A percentile compares a stretch with the other conserved stretches of the same genome.
Evolutionary conservation across 1,284 basidiomycete species (phyloP).

Genomic region (Kwoniella shivajii): DNA sequence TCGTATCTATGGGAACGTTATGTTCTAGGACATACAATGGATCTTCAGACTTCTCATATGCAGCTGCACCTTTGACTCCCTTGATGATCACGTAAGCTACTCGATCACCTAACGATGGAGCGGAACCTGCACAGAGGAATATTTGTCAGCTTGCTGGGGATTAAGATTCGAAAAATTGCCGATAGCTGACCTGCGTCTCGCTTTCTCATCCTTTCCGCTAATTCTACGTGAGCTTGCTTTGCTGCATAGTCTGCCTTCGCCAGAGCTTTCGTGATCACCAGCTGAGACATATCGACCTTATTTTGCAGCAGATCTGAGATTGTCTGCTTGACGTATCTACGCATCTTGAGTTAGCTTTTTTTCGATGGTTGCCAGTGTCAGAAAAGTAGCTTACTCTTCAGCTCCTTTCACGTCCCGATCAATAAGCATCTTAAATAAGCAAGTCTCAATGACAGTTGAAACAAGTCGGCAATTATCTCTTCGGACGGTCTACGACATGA

Average conservation of each 20-base stretch:
- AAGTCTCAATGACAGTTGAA: constrained; percentile 94
- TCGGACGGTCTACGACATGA: constrained; percentile 73
- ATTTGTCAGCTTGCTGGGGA: neutral
- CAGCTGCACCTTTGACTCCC: constrained; percentile 92
- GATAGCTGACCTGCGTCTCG: constrained; percentile 74
- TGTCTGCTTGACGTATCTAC: constrained; percentile 84
- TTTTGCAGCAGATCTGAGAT: constrained; percentile 93
- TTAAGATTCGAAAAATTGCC: neutral
- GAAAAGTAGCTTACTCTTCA: constrained; percentile 67
- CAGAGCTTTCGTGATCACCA: constrained; percentile 95
- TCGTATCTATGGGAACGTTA: constrained; percentile 93
- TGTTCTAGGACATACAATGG: constrained; percentile 94
- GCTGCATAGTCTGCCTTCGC: constrained; percentile 66
- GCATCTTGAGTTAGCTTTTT: neutral
- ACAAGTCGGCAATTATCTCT: constrained; percentile 95
- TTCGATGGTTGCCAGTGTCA: constrained; percentile 5
- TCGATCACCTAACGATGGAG: constrained; percentile 89
- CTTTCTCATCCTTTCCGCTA: constrained; percentile 90
- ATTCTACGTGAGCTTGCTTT: constrained; percentile 92
- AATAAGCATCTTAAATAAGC: constrained; percentile 93
- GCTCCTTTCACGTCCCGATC: constrained; percentile 89
- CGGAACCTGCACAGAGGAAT: constrained; percentile 64
- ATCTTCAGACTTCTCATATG: constrained; percentile 96
- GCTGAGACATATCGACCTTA: constrained; percentile 94
- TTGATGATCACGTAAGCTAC: constrained; percentile 98